These are phyloP conservation scores for Lanmaoa pseudosensibilis DNA, from an alignment of 768 basidiomycete species.

Conservation along the genomic window DNA sequence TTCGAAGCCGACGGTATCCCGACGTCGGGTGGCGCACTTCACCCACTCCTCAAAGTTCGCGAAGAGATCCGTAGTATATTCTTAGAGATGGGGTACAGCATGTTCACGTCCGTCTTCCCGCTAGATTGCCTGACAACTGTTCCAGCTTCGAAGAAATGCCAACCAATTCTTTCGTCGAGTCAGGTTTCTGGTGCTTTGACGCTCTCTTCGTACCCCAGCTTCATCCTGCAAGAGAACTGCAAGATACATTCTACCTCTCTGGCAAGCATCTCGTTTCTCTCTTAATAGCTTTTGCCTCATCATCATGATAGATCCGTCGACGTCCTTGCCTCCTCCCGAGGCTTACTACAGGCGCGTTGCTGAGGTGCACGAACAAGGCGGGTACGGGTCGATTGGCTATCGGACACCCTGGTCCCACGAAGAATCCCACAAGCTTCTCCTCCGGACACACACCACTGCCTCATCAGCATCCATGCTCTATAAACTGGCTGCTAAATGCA, in stretches of 20 bases:
- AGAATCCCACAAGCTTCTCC: conserved; percentile 87
- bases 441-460: conserved; percentile 96
- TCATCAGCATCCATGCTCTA: conserved; percentile 93
- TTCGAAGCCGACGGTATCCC: conserved; percentile 95
- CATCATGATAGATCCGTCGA: conserved; percentile 66
- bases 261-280: conserved; percentile 43
- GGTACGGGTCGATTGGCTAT: conserved; percentile 92
- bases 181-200: conserved; percentile 99
- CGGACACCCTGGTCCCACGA: conserved; percentile 93
- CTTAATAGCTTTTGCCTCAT: not conserved
- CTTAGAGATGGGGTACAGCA: conserved; percentile 93
- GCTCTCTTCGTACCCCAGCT: conserved; percentile 98
- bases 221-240: conserved; percentile 95
- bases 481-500: conserved; percentile 82
- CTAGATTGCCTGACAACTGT: conserved; percentile 2
- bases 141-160: conserved; percentile 97
- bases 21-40: conserved; percentile 87
- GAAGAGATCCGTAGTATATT: conserved; percentile 98
- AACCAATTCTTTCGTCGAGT: conserved; percentile 93
- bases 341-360: conserved; percentile 87
- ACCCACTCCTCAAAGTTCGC: conserved; percentile 94
- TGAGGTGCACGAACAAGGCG: conserved; percentile 81
- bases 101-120: not conserved
- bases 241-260: conserved; percentile 98
- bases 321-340: conserved; percentile 69